Evolutionary conservation across 257 asterid species (phyloP), one percentile per base, ranked within the genome.

Genomic region (Ligustrum vulgare): DNA sequence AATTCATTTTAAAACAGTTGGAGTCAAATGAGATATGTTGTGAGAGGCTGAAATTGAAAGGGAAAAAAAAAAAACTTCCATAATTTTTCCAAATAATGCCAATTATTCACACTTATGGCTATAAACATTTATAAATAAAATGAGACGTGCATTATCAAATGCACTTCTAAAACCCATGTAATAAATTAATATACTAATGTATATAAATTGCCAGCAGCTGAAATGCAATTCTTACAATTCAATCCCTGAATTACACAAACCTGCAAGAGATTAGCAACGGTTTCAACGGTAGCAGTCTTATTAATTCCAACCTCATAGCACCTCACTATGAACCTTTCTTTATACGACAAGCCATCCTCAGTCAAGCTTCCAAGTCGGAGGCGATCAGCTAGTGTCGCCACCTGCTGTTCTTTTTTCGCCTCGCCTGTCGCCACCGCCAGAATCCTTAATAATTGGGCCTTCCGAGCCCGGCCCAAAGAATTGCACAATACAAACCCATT

Each of bases 241-340:
- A 5, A 23, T 34, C 2, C 32, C 60, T 16, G 33, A 37, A 37
- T 8, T 31, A 47, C 31, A 75, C 77, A 39, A 63, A 91, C 99
- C 99, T 95, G 98, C 91, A 95, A 75, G 58, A 92, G 94, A 91
- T 95, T 95, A 20, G 99, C 99, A 11, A 95, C 90, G 75, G 96
- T 88, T 77, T 95, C 98, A 78, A 95, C 95, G 13, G 99, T 95
- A 54, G 94, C 97, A 56, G 98, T 93, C 75, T 89, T 93, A 85
- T 95, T 95, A 33, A 92, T 86, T 18, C 99, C 98, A 13, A 95
- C 99, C 83, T 95, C 99, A 60, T 95, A 93, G 58, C 96, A 86
- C 82, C 99, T 88, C 58, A 95, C 98, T 22, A 93, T 89, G 66
- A 95, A 95, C 82, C 87, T 91, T 88, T 93, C 99, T 72, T 85